Percentiles rank a stretch among this genome's conserved stretches.
phyloP scores from a whole-genome alignment of 768 basidiomycete genomes.

The Boletus reticulatus region DNA sequence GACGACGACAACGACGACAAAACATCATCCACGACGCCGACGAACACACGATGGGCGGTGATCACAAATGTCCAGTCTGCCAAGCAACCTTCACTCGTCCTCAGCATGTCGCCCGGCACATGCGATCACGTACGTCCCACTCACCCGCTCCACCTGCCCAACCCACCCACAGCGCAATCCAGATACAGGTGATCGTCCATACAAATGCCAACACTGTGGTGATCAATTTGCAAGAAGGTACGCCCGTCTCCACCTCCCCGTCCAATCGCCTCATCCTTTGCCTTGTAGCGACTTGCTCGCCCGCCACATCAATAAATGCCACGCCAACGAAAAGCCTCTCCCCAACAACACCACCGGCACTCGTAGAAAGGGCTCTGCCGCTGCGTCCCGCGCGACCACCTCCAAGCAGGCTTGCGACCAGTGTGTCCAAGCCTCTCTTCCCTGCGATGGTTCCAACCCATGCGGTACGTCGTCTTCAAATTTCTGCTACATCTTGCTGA shows the following conservation, averaged over 20 bases:
- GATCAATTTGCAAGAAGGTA: constrained; percentile 89
- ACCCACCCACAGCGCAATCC: constrained; percentile 1
- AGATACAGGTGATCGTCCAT: constrained; percentile 90
- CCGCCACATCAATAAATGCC: constrained; percentile 85
- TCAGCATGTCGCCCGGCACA: constrained; percentile 87
- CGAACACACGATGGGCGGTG: constrained; percentile 58
- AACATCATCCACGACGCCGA: constrained; percentile 1
- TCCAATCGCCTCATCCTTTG: constrained; percentile 3
- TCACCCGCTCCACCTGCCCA: constrained; percentile 21
- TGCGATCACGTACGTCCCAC: constrained; percentile 77
- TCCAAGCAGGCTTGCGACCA: constrained; percentile 86
- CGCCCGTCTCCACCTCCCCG: constrained; percentile 9
- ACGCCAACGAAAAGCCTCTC: constrained; percentile 65
- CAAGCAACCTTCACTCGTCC: constrained; percentile 85
- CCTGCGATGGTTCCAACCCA: constrained; percentile 78
- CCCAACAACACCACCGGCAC: constrained; percentile 33
- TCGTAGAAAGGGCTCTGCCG: constrained; percentile 65
- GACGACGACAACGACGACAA: neutral
- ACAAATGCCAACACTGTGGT: constrained; percentile 85
- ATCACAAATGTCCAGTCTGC: constrained; percentile 87
- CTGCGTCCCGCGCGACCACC: constrained; percentile 69
- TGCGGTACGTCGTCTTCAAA: constrained; percentile 51
- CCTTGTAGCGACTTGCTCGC: constrained; percentile 74
- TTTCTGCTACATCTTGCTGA: neutral
- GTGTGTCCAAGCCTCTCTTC: constrained; percentile 71